These are phyloP conservation scores for Cladophialophora bantiana DNA, from an alignment of 2,329 filamentous ascomycete genomes.

Conservation along the genomic window DNA sequence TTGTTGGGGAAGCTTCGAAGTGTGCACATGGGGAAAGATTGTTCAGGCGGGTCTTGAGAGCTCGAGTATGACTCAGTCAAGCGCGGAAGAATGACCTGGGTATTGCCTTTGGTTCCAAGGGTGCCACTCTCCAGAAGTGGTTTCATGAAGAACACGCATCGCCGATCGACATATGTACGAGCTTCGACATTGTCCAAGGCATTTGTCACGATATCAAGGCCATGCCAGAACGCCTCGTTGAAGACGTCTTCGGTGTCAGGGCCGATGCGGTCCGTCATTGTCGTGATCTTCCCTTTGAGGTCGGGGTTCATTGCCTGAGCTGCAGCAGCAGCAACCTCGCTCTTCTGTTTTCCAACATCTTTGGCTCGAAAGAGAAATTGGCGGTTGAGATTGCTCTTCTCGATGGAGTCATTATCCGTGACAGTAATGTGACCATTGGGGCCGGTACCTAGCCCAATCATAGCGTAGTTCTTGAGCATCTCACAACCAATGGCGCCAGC, in stretches of 20 bases:
- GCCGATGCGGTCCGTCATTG: constrained; percentile 87
- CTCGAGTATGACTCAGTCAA: constrained; percentile 97
- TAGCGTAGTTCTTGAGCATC: constrained; percentile 99
- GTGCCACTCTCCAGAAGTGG: constrained; percentile 95
- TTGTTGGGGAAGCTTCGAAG: constrained; percentile 96
- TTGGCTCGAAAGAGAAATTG: constrained; percentile 94
- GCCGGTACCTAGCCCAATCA: constrained; percentile 93
- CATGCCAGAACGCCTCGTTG: constrained; percentile 89
- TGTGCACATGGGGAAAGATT: constrained; percentile 99
- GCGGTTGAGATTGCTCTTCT: constrained; percentile 97
- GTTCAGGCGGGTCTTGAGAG: constrained; percentile 96
- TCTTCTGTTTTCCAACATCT: constrained; percentile 96
- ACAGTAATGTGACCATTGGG: constrained; percentile 88
- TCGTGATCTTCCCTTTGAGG: constrained; percentile 81
- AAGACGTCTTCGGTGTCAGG: constrained; percentile 92
- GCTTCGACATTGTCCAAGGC: constrained; percentile 97
- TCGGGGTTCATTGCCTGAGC: constrained; percentile 96
- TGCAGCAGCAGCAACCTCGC: constrained; percentile 87
- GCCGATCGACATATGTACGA: constrained; percentile 91
- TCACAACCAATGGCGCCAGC: constrained; percentile 97
- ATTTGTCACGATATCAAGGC: constrained; percentile 90
- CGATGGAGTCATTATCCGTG: constrained; percentile 98
- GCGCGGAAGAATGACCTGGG: constrained; percentile 88
- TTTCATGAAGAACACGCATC: constrained; percentile 98
- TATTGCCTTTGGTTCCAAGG: constrained; percentile 98